Base-by-base conservation (phyloP, 2,329 filamentous ascomycete species). In the Zymoseptoria pseudotritici region DNA sequence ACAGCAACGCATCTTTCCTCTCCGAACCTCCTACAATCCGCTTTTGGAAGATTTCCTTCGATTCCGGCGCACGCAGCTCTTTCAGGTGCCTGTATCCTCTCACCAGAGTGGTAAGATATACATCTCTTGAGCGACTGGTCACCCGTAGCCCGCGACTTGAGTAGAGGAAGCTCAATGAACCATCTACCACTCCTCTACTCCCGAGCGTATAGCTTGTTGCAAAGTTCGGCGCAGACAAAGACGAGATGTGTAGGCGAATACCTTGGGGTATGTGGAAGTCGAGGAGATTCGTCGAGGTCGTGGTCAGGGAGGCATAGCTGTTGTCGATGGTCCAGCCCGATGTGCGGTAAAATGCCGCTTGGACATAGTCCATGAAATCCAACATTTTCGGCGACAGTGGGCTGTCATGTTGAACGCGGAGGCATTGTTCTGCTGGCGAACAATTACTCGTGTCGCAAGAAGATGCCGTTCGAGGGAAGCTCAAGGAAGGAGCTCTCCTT, bases 361-460 rank as follows among this genome's bases (percentile, higher is more conserved):
- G 91, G 79, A 97, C 88, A 80, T 95, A 93, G 78, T 96, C 91
- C 90, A 97, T 96, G 80, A 96, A 97, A 78, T 92, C 88, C 79
- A 94, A 86, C 92, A 97, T 97, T n/a, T 24, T 53, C 36, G 19
- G 50, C 59, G 58, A 46, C 36, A 46, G 36, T 46, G 36, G 13
- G 13, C 13, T 17, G 36, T 46, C 36, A 46, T 46, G 36, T 46
- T 46, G 6, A 46, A 46, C 13, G 36, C 36, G 17, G 13, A 46
- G 36, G 36, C 36, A 46, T 46, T n/a, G 13, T 46, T 46, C 36
- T 46, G 36, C 36, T 46, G 36, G 36, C 13, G 36, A 46, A 46
- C 13, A 17, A 46, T 11, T 42, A n/a, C 36, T 46, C 36, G 36
- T n/a, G 36, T 46, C 17, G 36, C 11, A n/a, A 17, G 5, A 7